Base-by-base conservation (phyloP, 176 grass and related monocot genomes). In the Triticum dicoccoides region DNA sequence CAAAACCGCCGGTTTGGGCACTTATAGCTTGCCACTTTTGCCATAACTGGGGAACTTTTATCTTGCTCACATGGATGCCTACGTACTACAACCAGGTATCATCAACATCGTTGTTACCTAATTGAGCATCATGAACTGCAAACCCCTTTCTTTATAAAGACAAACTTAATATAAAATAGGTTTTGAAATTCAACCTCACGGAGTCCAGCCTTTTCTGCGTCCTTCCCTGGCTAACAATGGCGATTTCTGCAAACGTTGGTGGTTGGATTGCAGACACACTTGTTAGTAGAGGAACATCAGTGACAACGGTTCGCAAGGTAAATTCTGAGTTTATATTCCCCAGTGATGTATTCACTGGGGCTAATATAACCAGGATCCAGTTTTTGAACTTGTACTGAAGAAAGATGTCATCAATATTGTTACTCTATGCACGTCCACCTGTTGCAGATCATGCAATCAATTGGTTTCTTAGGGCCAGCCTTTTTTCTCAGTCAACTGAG, bases 61-160 rank as follows among this genome's bases (percentile, higher is more conserved):
- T 98, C 87, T 91, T 98, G 67, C 96, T 98, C 76, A 98, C 96
- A 82, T 98, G 96, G 96, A 98, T 98, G 96, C 96, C 96, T 14
- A 96, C 93, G 82, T 98, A 98, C 80, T 98, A 98, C 80, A 95
- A 98, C 73, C 93, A 98, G 91, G 96, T 98, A 91, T 11, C 5
- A 71, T 54, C 65, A 70, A 79, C 45, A 81, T 44, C 24, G 76
- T n/a, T 82, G n/a, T 63, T 63, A 58, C 65, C 21, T 2, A 63
- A 51, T 25, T 85, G 18, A 54, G 33, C 10, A 80, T 91, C 76
- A 15, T 85, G 33, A 66, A 45, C 3, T 5, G 32, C 62, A 59
- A 35, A 23, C 66, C 24, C n/a, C 5, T 51, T 67, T 73, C 27
- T 18, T 73, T 12, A 58, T 44, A 37, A 65, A 69, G 49, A 52